Conservation (phyloP, 495 filamentous ascomycete species). For the Hypoxylon lienhwacheense region DNA sequence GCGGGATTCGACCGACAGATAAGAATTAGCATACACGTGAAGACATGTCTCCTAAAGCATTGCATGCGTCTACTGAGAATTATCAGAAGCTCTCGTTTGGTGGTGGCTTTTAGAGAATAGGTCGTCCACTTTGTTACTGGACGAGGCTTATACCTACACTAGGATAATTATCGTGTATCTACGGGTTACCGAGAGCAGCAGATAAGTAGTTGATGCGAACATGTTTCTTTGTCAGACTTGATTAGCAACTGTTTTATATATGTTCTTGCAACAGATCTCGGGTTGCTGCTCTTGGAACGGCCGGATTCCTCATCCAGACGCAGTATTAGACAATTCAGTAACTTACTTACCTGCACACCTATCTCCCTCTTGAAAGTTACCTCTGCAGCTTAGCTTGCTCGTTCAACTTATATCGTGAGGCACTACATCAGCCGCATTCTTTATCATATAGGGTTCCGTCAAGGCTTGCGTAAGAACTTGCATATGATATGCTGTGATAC, state of each 20-base stretch:
- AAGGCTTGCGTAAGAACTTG: slow-evolving; percentile 25
- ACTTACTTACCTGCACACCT: slow-evolving; percentile 3
- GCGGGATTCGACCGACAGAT: slow-evolving; percentile 1
- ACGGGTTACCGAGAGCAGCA: neutral
- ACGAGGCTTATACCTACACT: neutral
- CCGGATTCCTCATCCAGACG: no score
- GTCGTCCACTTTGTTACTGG: neutral
- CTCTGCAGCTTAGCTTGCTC: slow-evolving; percentile 6
- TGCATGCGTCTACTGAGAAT: neutral
- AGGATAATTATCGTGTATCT: slow-evolving; percentile 13
- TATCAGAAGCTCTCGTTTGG: slow-evolving; percentile 7
- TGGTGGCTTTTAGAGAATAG: slow-evolving; percentile 15
- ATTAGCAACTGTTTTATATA: no score
- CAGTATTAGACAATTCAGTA: no score
- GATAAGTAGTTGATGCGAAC: neutral
- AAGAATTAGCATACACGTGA: neutral
- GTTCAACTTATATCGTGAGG: slow-evolving; percentile 12
- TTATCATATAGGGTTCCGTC: slow-evolving; percentile 17
- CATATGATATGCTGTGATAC: slow-evolving; percentile 21
- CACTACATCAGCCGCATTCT: slow-evolving; percentile 29
- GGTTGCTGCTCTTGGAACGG: no score
- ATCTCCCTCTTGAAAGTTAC: neutral
- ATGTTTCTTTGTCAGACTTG: no score
- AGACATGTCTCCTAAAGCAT: no score
- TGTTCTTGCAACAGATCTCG: no score